A percentile compares a stretch with the other conserved stretches of the same genome.
Evolutionary conservation across 441 rosid genomes (phyloP).

Genomic region (Pelargonium myrrhifolium): DNA sequence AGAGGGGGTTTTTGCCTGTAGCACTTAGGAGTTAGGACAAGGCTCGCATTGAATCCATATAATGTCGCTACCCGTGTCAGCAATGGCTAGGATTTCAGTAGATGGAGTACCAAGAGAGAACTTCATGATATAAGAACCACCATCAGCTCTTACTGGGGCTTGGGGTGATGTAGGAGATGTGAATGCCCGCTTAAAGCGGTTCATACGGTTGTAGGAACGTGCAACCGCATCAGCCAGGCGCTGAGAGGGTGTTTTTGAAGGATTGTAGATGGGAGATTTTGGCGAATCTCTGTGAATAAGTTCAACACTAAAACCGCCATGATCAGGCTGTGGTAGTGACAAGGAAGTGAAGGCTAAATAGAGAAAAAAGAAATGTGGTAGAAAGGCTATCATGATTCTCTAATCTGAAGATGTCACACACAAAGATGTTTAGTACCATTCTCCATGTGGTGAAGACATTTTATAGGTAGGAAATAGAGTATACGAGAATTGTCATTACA

Average conservation of each 20-base stretch:
- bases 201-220: slow-evolving; percentile 16
- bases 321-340: not conserved
- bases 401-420: no score
- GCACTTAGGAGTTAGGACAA: slow-evolving; percentile 24
- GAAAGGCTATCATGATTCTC: not conserved
- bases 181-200: not conserved
- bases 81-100: slow-evolving; percentile 15
- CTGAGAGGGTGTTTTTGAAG: not conserved
- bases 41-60: slow-evolving; percentile 38
- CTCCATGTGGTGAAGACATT: no score
- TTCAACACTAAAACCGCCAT: slow-evolving; percentile 19
- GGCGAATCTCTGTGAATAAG: slow-evolving; percentile 24
- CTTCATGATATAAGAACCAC: slow-evolving; percentile 23
- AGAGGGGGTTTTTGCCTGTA: slow-evolving; percentile 20
- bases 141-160: not conserved
- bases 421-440: no score
- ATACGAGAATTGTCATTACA: no score
- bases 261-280: slow-evolving; percentile 22
- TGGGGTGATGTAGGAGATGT: not conserved
- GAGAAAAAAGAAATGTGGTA: not conserved
- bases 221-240: slow-evolving; percentile 17
- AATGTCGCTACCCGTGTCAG: slow-evolving; percentile 34
- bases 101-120: slow-evolving; percentile 28
- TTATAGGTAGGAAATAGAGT: no score
- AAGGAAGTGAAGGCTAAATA: not conserved